Conservation (phyloP, 176 grass and related monocot species). For the Triticum dicoccoides region DNA sequence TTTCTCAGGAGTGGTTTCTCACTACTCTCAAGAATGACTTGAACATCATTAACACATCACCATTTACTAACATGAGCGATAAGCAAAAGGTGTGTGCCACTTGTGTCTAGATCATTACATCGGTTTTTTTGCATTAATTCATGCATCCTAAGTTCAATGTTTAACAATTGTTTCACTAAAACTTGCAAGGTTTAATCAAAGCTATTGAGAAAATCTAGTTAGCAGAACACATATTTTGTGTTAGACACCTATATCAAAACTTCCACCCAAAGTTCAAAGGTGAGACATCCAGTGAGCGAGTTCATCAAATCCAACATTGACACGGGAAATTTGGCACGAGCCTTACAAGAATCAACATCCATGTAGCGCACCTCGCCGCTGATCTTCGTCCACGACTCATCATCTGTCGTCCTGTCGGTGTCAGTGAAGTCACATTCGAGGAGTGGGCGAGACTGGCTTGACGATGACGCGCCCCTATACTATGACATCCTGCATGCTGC, state of each 20-base stretch:
- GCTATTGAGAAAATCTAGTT: background rate
- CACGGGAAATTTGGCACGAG: too few species aligned
- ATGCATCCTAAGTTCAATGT: background rate
- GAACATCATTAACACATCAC: background rate
- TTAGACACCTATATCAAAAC: background rate
- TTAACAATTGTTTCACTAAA: too few species aligned
- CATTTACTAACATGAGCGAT: background rate
- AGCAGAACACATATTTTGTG: background rate
- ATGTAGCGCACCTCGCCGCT: too few species aligned
- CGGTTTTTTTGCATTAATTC: too few species aligned
- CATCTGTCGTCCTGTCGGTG: too few species aligned
- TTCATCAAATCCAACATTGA: too few species aligned
- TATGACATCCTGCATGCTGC: too few species aligned
- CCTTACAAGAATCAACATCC: too few species aligned
- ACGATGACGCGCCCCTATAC: too few species aligned
- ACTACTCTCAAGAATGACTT: background rate
- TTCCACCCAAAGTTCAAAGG: background rate
- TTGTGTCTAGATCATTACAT: background rate
- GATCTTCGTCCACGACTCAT: too few species aligned
- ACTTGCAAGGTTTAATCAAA: background rate
- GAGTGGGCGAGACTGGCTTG: too few species aligned
- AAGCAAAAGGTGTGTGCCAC: background rate
- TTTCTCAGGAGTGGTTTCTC: background rate
- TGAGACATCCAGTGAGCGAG: background rate
- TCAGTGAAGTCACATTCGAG: too few species aligned